These are phyloP conservation scores for Starmerella kuoi DNA, from an alignment of 805 yeast genomes.

Conservation along the genomic window DNA sequence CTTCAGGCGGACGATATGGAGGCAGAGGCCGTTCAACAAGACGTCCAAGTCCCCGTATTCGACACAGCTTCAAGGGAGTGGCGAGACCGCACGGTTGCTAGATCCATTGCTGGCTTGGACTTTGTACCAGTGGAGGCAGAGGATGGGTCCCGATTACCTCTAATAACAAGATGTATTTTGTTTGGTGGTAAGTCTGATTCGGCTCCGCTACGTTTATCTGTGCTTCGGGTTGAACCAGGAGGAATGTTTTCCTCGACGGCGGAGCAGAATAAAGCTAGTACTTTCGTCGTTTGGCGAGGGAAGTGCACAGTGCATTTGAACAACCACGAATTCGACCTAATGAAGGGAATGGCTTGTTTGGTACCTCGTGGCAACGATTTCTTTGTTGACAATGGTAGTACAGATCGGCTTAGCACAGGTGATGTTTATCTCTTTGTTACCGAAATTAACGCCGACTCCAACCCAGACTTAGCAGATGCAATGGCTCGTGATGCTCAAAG, in stretches of 20 bases:
- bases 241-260: slow-evolving; percentile 12
- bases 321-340: slow-evolving; percentile 12
- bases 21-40: slow-evolving; percentile 5
- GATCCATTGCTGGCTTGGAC: slow-evolving; percentile 11
- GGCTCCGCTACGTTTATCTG: slow-evolving; percentile 11
- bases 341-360: slow-evolving; percentile 17
- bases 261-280: slow-evolving; percentile 15
- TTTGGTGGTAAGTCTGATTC: slow-evolving; percentile 6
- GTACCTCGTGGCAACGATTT: slow-evolving; percentile 21
- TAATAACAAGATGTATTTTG: slow-evolving; percentile 5
- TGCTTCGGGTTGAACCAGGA: slow-evolving; percentile 14
- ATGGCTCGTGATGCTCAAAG: slow-evolving; percentile 14
- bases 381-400: slow-evolving; percentile 13
- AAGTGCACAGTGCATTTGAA: slow-evolving; percentile 11
- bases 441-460: slow-evolving; percentile 12
- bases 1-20: slow-evolving; percentile 1
- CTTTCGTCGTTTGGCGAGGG: slow-evolving; percentile 21
- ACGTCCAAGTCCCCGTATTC: slow-evolving; percentile 13
- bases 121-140: slow-evolving; percentile 8
- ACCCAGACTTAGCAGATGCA: slow-evolving; percentile 15
- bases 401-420: background rate
- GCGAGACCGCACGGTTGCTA: slow-evolving; percentile 17
- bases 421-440: slow-evolving; percentile 11
- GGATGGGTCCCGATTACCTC: slow-evolving; percentile 10
- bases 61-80: slow-evolving; percentile 6